Percentiles rank a stretch among this genome's conserved stretches.
Conservation (phyloP, 1,284 basidiomycete species). For the Moesziomyces sp. region DNA sequence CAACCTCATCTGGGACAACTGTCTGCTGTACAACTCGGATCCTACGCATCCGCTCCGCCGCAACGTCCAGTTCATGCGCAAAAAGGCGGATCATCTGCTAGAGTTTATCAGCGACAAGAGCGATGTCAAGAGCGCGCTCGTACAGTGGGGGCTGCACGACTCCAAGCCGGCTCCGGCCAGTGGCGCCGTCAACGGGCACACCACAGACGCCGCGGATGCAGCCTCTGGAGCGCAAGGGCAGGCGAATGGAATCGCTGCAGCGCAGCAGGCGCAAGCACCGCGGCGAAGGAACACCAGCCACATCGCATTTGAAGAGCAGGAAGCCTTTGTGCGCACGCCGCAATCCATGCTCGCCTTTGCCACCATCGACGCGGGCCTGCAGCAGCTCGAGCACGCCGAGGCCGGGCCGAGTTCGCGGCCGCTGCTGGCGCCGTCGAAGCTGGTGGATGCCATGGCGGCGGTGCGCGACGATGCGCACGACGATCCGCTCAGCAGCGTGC, state of each 20-base stretch:
- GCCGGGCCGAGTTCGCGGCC: slow-evolving; percentile 40
- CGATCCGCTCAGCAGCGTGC: slow-evolving; percentile 21
- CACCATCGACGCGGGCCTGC: slow-evolving; percentile 41
- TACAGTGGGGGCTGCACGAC: slow-evolving; percentile 53
- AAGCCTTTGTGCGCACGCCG: slow-evolving; percentile 81
- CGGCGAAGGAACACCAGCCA: slow-evolving; percentile 15
- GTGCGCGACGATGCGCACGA: slow-evolving; percentile 24
- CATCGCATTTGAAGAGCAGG: slow-evolving; percentile 67
- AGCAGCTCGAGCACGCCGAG: slow-evolving; percentile 3
- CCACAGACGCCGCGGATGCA: background rate
- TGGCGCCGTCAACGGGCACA: background rate
- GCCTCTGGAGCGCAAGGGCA: background rate
- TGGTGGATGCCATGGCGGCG: slow-evolving; percentile 29
- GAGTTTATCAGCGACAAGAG: slow-evolving; percentile 87
- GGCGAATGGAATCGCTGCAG: background rate
- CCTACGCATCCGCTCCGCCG: slow-evolving; percentile 70
- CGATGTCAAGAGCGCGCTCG: slow-evolving; percentile 71
- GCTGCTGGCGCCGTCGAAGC: slow-evolving; percentile 12
- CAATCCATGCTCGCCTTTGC: slow-evolving; percentile 74
- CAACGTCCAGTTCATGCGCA: slow-evolving; percentile 63
- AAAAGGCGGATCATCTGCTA: slow-evolving; percentile 73
- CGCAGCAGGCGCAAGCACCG: slow-evolving; percentile 4
- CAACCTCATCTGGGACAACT: slow-evolving; percentile 96
- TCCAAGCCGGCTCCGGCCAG: background rate
- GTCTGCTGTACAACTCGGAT: slow-evolving; percentile 87